Percentiles rank a stretch among this genome's conserved stretches.
Evolutionary conservation across 768 basidiomycete genomes (phyloP).

Genomic region (Boletales sp.): DNA sequence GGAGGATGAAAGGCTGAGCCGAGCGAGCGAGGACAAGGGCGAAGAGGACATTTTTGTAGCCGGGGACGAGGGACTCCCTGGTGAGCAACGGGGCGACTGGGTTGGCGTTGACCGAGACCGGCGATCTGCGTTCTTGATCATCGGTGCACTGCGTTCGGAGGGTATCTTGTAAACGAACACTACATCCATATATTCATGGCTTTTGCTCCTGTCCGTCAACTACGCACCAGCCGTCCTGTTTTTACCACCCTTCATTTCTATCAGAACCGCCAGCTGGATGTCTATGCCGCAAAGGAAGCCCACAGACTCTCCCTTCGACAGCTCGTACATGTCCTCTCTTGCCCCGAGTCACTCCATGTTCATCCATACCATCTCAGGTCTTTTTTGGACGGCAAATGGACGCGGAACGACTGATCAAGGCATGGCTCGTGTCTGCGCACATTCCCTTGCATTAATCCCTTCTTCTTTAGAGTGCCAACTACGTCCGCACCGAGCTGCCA

Average conservation of each 20-base stretch:
- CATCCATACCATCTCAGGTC: conserved; percentile 43
- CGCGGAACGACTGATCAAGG: conserved; percentile 74
- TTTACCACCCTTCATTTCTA: conserved; percentile 65
- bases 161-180: conserved; percentile 46
- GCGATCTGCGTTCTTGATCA: conserved; percentile 74
- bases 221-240: conserved; percentile 16
- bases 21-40: conserved; percentile 17
- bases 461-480: conserved; percentile 71
- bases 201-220: too few relatives aligned
- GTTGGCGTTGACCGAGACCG: conserved; percentile 74
- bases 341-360: not conserved
- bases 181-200: too few relatives aligned
- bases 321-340: conserved; percentile 46
- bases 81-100: conserved; percentile 64
- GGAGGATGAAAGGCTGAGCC: conserved; percentile 40
- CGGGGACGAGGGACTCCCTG: conserved; percentile 53
- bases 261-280: conserved; percentile 76
- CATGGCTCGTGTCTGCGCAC: conserved; percentile 19
- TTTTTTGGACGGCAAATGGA: conserved; percentile 86
- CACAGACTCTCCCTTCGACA: conserved; percentile 74
- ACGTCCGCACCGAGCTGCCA: conserved; percentile 86
- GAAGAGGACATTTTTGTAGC: conserved; percentile 56
- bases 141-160: conserved; percentile 72
- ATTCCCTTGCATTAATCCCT: not conserved
- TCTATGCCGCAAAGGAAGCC: conserved; percentile 72